Conservation (phyloP, 495 filamentous ascomycete species). For the Penicillium roqueforti region DNA sequence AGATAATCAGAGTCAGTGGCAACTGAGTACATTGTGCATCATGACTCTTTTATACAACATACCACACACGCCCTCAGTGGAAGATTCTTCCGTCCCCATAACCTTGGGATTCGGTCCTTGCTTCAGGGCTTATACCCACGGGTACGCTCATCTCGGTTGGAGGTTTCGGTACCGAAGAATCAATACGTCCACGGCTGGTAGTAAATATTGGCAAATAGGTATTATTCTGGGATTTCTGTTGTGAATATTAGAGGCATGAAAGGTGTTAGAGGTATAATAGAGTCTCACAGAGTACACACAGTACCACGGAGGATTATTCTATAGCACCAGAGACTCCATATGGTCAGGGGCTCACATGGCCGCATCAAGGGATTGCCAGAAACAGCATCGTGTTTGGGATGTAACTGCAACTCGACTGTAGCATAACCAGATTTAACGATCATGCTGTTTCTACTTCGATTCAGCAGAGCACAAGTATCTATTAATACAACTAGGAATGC, state of each 20-base stretch:
- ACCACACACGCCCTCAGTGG: no score
- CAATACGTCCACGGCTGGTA: not conserved
- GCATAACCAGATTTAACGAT: no score
- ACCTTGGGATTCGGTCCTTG: not conserved
- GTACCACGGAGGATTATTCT: no score
- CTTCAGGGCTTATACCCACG: not conserved
- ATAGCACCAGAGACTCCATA: no score
- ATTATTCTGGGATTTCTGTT: no score
- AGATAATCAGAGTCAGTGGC: conserved; percentile 4
- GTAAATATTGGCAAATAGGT: no score
- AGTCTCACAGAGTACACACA: not conserved
- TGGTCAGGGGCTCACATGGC: not conserved
- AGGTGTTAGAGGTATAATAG: not conserved
- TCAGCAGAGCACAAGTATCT: no score
- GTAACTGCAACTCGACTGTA: conserved; percentile 3
- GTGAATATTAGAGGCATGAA: no score
- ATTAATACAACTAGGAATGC: conserved; percentile 24
- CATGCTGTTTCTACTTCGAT: no score
- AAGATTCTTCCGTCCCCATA: no score
- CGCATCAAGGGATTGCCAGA: conserved; percentile 6
- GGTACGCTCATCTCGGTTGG: not conserved
- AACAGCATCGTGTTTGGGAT: conserved; percentile 6
- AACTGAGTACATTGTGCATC: conserved; percentile 15
- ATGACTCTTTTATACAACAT: not conserved
- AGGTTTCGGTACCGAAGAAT: not conserved